Evolutionary conservation across 768 basidiomycete genomes (phyloP).

Genomic region (Lyophyllum atratum): DNA sequence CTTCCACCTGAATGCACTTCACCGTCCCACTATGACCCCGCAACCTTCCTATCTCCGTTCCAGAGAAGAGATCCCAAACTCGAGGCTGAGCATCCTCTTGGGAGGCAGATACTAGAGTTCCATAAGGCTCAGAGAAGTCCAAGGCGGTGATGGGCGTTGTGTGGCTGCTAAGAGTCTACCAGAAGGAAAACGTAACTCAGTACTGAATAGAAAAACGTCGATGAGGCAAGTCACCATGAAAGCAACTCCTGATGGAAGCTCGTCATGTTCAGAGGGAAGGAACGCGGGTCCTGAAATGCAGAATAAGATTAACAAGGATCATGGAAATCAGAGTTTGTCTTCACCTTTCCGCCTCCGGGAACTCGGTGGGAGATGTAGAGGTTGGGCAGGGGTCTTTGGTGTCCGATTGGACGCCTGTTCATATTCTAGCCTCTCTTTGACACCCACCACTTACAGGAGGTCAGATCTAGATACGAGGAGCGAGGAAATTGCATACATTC

Average conservation of each 20-base stretch:
- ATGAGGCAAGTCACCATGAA: conserved; percentile 75
- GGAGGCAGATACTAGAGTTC: conserved; percentile 86
- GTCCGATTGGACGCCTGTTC: conserved; percentile 50
- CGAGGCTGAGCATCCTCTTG: conserved; percentile 85
- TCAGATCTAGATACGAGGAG: conserved; percentile 6
- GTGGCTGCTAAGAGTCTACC: conserved; percentile 81
- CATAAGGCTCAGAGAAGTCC: conserved; percentile 97
- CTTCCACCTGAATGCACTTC: conserved; percentile 92
- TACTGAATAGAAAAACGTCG: conserved; percentile 4
- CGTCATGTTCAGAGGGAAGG: conserved; percentile 95
- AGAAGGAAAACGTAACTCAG: conserved; percentile 1
- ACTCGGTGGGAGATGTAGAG: conserved; percentile 52
- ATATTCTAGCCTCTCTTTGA: conserved; percentile 79
- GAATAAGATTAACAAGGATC: not conserved
- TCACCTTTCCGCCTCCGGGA: conserved; percentile 73
- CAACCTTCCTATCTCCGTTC: conserved; percentile 82
- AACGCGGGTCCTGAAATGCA: conserved; percentile 78
- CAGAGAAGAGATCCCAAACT: conserved; percentile 93
- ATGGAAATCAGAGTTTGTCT: not conserved
- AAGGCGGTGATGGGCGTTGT: conserved; percentile 81
- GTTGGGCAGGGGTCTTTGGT: conserved; percentile 33
- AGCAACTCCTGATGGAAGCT: conserved; percentile 89
- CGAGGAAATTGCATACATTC: conserved; percentile 62
- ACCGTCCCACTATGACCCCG: conserved; percentile 81
- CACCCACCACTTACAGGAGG: conserved; percentile 73